Evolutionary conservation across 805 yeast species (phyloP), one percentile per base, ranked within the genome.

Genomic region (Blastobotrys terrestris): DNA sequence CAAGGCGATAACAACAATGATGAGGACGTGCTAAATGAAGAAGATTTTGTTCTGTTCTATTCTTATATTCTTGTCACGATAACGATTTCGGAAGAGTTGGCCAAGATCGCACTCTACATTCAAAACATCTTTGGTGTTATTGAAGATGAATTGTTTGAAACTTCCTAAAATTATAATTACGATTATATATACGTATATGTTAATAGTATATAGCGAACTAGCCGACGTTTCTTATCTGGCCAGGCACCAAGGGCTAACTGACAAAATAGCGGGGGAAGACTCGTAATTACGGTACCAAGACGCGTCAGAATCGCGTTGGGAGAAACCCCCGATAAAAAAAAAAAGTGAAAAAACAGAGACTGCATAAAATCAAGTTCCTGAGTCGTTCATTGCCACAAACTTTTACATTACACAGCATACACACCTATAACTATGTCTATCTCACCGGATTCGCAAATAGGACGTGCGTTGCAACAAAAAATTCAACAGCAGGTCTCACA

Each of bases 1-100:
- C n/a, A n/a, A n/a, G 39, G 39, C 4, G 20, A 8, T 14, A 4
- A n/a, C 5, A 21, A 22, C 31, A 26, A 11, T 26, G 16, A 40
- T 11, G 45, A 6, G 21, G 31, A 39, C 21, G 22, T n/a, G 15
- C 39, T 58, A n/a, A 59, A 77, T 8, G 84, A 85, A 61, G 86
- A 84, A 55, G 95, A 87, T 60, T 87, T 85, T 63, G 88, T 87
- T 18, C 68, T 87, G 60, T 74, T 87, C 48, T 88, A 87, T 63
- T 80, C 91, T 0, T 87, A 87, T 65, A 77, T 84, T 46, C 72
- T 87, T 64, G 91, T 85, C 19, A 81, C 91, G 0, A 72, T 83
- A 41, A 78, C 84, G 1, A 80, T 87, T 44, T 76, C 84, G 3
- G 78, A 79, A 43, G 89, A 85, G 62, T 68, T 87, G 58, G 81